A percentile compares a stretch with the other conserved stretches of the same genome.
phyloP scores from a whole-genome alignment of 2,329 filamentous ascomycete species.

The Sporothrix brasiliensis region DNA sequence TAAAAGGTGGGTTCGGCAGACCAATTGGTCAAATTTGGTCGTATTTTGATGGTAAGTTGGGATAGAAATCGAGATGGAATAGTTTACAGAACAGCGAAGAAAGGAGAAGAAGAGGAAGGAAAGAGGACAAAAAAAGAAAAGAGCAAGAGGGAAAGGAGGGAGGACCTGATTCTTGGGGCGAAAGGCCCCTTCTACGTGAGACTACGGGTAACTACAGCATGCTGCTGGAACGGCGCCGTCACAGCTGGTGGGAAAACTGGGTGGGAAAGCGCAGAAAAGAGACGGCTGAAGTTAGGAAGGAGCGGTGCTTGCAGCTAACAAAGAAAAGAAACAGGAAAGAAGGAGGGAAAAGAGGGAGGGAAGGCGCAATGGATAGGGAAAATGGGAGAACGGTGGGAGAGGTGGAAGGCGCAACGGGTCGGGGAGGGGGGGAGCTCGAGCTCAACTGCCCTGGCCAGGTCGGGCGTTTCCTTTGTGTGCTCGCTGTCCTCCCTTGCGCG shows the following conservation, averaged over 20 bases:
- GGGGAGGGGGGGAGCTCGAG: conserved; percentile 18
- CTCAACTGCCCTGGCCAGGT: conserved; percentile 12
- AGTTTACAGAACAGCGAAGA: conserved; percentile 25
- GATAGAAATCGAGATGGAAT: conserved; percentile 4
- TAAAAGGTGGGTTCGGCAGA: conserved; percentile 28
- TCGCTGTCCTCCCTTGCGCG: conserved; percentile 16
- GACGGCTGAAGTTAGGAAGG: conserved; percentile 22
- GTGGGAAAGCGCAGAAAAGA: conserved; percentile 24
- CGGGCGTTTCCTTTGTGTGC: not conserved
- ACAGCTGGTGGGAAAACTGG: conserved; percentile 21
- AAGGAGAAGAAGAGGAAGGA: conserved; percentile 31
- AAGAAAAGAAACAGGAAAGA: conserved; percentile 26
- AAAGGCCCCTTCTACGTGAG: conserved; percentile 30
- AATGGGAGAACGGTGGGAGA: not conserved
- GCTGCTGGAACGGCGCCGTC: conserved; percentile 28
- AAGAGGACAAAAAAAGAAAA: conserved; percentile 36
- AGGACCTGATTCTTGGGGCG: conserved; percentile 28
- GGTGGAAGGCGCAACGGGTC: conserved; percentile 20
- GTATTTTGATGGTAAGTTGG: conserved; percentile 32
- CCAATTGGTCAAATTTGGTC: conserved; percentile 26
- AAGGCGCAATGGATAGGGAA: conserved; percentile 26
- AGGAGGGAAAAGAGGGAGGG: conserved; percentile 28
- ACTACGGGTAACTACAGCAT: conserved; percentile 29
- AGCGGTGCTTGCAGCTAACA: not conserved
- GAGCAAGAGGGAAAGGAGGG: conserved; percentile 37